A percentile compares a stretch with the other conserved stretches of the same genome.
These are phyloP conservation scores for Porpolomopsis calyptriformis DNA, from an alignment of 768 basidiomycete genomes.

Conservation along the genomic window DNA sequence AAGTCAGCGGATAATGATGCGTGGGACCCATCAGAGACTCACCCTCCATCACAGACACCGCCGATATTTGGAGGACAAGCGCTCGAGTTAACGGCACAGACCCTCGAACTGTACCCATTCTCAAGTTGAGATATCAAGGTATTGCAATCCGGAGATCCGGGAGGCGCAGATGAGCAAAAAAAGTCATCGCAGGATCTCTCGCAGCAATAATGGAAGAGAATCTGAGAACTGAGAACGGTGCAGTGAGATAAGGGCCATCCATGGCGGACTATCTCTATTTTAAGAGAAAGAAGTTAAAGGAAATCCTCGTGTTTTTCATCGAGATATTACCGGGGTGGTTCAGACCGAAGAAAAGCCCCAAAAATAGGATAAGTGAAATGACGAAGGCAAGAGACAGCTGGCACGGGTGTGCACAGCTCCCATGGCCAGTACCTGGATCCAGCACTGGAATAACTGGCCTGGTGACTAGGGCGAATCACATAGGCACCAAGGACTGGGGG, in stretches of 20 bases:
- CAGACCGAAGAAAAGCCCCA: slow-evolving; percentile 13
- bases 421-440: too few species aligned
- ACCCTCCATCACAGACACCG: slow-evolving; percentile 13
- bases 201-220: slow-evolving; percentile 12
- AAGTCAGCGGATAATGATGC: too few species aligned
- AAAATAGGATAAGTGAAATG: slow-evolving; percentile 16
- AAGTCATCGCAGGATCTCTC: slow-evolving; percentile 7
- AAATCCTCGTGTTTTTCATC: background rate
- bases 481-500: too few species aligned
- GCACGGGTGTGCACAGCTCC: slow-evolving; percentile 1
- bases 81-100: slow-evolving; percentile 7
- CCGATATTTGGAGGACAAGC: slow-evolving; percentile 10
- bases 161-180: slow-evolving; percentile 7
- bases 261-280: slow-evolving; percentile 12
- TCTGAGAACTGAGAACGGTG: slow-evolving; percentile 10
- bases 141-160: slow-evolving; percentile 7
- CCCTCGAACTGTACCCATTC: slow-evolving; percentile 8
- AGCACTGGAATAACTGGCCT: too few species aligned
- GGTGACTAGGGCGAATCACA: too few species aligned
- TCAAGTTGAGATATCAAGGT: slow-evolving; percentile 9
- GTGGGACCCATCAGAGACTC: too few species aligned
- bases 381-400: slow-evolving; percentile 16
- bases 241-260: slow-evolving; percentile 15
- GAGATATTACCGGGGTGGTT: slow-evolving; percentile 11
- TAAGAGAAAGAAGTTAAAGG: background rate